A percentile compares a stretch with the other conserved stretches of the same genome.
Evolutionary conservation across 2,329 filamentous ascomycete species (phyloP).

Genomic region (Tolypocladium ophioglossoides): DNA sequence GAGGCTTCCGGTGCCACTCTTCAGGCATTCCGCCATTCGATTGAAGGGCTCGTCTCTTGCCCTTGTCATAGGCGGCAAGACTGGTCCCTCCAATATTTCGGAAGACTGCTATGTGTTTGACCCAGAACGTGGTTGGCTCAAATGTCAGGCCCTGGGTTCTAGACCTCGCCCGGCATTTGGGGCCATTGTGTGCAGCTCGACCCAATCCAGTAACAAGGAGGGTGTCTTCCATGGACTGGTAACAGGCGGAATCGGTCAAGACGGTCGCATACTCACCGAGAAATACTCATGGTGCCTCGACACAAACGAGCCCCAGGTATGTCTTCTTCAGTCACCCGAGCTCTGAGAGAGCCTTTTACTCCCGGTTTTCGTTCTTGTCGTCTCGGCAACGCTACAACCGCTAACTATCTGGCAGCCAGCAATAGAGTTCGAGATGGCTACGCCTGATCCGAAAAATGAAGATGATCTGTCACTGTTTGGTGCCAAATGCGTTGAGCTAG

Average conservation of each 20-base stretch:
- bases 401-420: slow-evolving; percentile 9
- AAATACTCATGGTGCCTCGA: slow-evolving; percentile 55
- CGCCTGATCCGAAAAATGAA: background rate
- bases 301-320: slow-evolving; percentile 25
- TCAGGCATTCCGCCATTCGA: slow-evolving; percentile 58
- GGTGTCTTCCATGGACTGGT: slow-evolving; percentile 47
- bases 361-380: no score
- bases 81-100: slow-evolving; percentile 34
- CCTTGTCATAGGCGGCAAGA: slow-evolving; percentile 54
- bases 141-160: slow-evolving; percentile 25
- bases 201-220: slow-evolving; percentile 9
- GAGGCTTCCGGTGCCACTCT: slow-evolving; percentile 60
- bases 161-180: slow-evolving; percentile 32
- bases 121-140: slow-evolving; percentile 34
- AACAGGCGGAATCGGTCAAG: slow-evolving; percentile 57
- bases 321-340: slow-evolving; percentile 4
- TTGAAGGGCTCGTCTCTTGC: slow-evolving; percentile 37
- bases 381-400: background rate
- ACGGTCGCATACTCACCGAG: slow-evolving; percentile 52
- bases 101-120: slow-evolving; percentile 43
- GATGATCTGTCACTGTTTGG: slow-evolving; percentile 20
- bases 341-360: background rate
- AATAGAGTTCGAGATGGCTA: slow-evolving; percentile 13
- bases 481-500: slow-evolving; percentile 14
- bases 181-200: slow-evolving; percentile 23